Evolutionary conservation across 2,329 filamentous ascomycete species (phyloP).

Genomic region (Fusarium nygamai): DNA sequence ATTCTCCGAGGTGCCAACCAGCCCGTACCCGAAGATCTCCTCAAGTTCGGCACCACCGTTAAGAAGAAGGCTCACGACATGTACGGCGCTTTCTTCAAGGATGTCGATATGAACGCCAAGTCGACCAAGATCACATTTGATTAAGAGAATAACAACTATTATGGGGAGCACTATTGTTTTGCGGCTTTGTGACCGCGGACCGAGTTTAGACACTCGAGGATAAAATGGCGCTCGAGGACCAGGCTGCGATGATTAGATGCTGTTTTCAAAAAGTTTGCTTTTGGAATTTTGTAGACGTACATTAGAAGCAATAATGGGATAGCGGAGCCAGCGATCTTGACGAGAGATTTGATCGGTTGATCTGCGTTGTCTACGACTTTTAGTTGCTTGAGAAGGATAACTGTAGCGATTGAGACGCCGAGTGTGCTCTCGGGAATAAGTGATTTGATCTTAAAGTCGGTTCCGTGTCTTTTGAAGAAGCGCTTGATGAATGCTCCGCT

Average conservation of each 20-base stretch:
- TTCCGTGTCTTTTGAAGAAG: slow-evolving; percentile 66
- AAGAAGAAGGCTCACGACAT: slow-evolving; percentile 98
- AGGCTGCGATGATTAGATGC: slow-evolving; percentile 54
- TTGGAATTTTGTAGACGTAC: slow-evolving; percentile 60
- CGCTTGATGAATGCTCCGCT: slow-evolving; percentile 75
- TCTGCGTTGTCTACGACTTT: slow-evolving; percentile 37
- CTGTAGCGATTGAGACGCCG: slow-evolving; percentile 42
- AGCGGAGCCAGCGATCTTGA: slow-evolving; percentile 61
- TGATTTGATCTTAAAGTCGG: slow-evolving; percentile 40
- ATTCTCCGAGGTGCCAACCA: slow-evolving; percentile 95
- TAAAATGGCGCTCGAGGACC: slow-evolving; percentile 64
- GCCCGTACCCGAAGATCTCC: slow-evolving; percentile 84
- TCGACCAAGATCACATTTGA: slow-evolving; percentile 95
- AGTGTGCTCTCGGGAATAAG: slow-evolving; percentile 45
- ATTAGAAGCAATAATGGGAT: slow-evolving; percentile 64
- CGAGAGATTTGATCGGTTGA: slow-evolving; percentile 48
- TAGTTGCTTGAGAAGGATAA: slow-evolving; percentile 42
- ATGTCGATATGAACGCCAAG: slow-evolving; percentile 83
- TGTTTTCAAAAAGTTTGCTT: slow-evolving; percentile 22
- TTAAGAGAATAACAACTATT: slow-evolving; percentile 43
- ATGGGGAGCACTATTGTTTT: slow-evolving; percentile 39
- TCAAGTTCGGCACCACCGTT: slow-evolving; percentile 97
- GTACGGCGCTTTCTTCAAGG: slow-evolving; percentile 96
- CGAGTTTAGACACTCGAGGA: slow-evolving; percentile 61
- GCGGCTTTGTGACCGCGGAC: slow-evolving; percentile 49